phyloP scores from a whole-genome alignment of 345 rosid genomes.

The Corymbia maculata region DNA sequence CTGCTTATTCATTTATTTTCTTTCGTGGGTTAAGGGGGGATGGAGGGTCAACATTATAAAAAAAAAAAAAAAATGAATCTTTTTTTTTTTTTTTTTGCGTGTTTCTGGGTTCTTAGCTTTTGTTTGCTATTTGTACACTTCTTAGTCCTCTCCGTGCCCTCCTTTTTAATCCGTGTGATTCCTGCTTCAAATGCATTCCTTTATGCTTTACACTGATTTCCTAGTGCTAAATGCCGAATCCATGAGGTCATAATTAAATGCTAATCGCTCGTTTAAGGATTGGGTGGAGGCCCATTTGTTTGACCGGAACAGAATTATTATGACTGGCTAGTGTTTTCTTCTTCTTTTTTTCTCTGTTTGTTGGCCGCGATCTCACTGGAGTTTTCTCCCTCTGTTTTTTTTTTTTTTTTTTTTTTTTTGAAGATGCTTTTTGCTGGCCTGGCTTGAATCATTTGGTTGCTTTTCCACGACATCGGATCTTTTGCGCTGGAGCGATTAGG shows the following conservation, averaged over 20 bases:
- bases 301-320: background rate
- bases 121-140: background rate
- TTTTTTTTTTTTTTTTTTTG: background rate
- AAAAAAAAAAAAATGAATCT: background rate
- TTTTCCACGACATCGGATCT: background rate
- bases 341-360: background rate
- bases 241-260: background rate
- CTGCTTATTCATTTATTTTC: background rate
- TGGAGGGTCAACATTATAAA: background rate
- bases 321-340: background rate
- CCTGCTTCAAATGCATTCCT: background rate
- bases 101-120: background rate
- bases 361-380: background rate
- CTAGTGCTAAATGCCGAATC: background rate
- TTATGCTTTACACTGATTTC: background rate
- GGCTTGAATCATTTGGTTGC: background rate
- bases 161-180: background rate
- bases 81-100: background rate
- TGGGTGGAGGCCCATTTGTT: background rate
- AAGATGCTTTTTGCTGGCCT: background rate
- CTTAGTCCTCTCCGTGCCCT: background rate
- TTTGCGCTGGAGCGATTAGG: background rate
- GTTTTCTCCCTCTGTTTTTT: background rate
- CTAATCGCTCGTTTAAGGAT: background rate
- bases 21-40: background rate